These are phyloP conservation scores for Pythium monospermum DNA, from an alignment of 352 stramenopile species.

Conservation along the genomic window DNA sequence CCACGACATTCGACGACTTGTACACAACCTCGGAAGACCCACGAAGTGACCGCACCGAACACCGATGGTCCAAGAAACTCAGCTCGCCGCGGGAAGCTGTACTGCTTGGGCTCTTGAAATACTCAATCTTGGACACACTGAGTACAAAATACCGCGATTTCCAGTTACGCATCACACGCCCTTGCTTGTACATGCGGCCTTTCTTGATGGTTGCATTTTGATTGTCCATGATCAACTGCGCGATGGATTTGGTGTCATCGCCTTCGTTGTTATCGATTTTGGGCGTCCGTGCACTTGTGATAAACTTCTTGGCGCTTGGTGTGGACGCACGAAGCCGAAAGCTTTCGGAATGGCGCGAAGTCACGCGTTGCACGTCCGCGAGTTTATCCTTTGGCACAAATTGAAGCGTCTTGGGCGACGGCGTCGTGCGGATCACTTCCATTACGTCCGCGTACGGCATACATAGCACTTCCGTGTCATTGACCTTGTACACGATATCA, in stretches of 20 bases:
- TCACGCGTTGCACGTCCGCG: constrained; percentile 76
- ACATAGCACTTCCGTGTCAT: constrained; percentile 75
- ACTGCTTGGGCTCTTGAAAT: constrained; percentile 80
- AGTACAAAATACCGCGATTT: constrained; percentile 87
- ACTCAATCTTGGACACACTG: constrained; percentile 83
- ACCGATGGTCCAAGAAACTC: constrained; percentile 74
- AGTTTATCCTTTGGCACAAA: constrained; percentile 86
- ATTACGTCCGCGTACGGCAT: constrained; percentile 86
- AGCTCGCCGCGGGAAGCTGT: constrained; percentile 71
- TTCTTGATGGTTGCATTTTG: constrained; percentile 86
- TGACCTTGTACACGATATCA: constrained; percentile 87
- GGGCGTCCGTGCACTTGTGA: constrained; percentile 64
- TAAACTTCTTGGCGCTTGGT: constrained; percentile 58
- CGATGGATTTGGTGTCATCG: constrained; percentile 78
- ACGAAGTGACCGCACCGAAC: constrained; percentile 69
- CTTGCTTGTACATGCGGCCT: constrained; percentile 85
- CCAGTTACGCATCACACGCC: constrained; percentile 77
- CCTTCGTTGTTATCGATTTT: constrained; percentile 68
- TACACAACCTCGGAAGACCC: constrained; percentile 60
- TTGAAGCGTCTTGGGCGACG: constrained; percentile 70
- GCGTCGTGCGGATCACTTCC: constrained; percentile 62
- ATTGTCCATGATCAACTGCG: constrained; percentile 81
- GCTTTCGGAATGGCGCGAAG: constrained; percentile 75
- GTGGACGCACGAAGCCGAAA: constrained; percentile 48
- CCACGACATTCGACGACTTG: constrained; percentile 65